phyloP scores from a whole-genome alignment of 179 eudicot species.

The Sideroxylon spinosum region DNA sequence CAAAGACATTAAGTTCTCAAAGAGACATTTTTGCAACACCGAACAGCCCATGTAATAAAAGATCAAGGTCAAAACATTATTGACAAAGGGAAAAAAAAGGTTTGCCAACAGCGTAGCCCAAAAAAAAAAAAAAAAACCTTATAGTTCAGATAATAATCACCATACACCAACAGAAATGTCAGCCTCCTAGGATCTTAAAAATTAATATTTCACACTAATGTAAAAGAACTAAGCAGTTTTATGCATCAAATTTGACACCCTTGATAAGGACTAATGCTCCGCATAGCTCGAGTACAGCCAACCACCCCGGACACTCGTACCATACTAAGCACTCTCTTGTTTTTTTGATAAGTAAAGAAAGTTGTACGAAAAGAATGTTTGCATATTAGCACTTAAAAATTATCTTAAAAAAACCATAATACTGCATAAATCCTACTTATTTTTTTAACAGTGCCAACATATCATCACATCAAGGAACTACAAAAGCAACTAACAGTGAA shows the following conservation, averaged over 20 bases:
- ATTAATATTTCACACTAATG: background rate
- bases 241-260: background rate
- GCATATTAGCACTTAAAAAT: too few species aligned
- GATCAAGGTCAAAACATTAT: background rate
- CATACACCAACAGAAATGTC: background rate
- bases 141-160: background rate
- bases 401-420: background rate
- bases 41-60: too few species aligned
- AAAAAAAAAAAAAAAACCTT: background rate
- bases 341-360: too few species aligned
- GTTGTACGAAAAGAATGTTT: too few species aligned
- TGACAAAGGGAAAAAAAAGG: background rate
- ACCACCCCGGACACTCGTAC: background rate
- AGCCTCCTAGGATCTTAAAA: background rate
- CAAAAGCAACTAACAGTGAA: slow-evolving; percentile 2
- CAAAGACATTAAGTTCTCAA: background rate
- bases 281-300: background rate
- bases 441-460: background rate
- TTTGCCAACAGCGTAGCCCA: background rate
- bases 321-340: background rate
- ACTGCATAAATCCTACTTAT: background rate
- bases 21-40: background rate
- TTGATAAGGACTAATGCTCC: background rate
- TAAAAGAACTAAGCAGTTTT: background rate
- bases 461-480: background rate